Base-by-base conservation (phyloP, 108 stramenopile genomes). In the Skeletonema grethae region DNA sequence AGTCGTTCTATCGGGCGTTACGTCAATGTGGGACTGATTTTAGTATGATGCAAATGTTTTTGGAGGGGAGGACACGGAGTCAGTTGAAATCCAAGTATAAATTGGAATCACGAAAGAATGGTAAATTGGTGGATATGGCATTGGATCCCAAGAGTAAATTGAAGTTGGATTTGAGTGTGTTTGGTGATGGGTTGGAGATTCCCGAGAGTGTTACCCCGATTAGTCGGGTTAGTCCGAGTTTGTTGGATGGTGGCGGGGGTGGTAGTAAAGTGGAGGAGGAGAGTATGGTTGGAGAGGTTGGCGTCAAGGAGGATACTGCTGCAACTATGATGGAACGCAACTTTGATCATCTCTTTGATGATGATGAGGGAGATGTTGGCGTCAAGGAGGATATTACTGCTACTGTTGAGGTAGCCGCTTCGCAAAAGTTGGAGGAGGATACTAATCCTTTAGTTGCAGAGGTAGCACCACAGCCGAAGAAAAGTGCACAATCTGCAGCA, bases 11-110 rank as follows among this genome's bases (percentile, higher is more conserved):
- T 64, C 24, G 76, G 13, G 89, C 88, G 13, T 81, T 95, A 28
- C 75, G 88, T 20, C 87, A 88, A 69, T 77, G 91, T 29, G 93
- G 93, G 15, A 80, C 88, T 2, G 90, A 95, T 75, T 95, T 92
- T 85, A 72, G 71, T 67, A 72, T 84, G 39, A 92, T 95, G 90
- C 86, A 88, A 63, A 84, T 75, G 30, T 75, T 79, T n/a, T 78
- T 85, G 20, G 73, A 76, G 41, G 67, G 69, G 9, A 72, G 90
- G 53, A 85, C 80, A 13, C 72, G 90, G 5, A 81, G 78, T 61
- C 87, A 89, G 60, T 72, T 95, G 48, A 95, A 95, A 73, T 70
- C 70, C 22, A 95, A 95, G 60, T 95, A 85, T 70, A 83, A 84
- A 63, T 55, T 63, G 6, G 93, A 95, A 68, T 65, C 67, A 63